phyloP scores from a whole-genome alignment of 2,329 filamentous ascomycete species.

The Scytalidium sp. region DNA sequence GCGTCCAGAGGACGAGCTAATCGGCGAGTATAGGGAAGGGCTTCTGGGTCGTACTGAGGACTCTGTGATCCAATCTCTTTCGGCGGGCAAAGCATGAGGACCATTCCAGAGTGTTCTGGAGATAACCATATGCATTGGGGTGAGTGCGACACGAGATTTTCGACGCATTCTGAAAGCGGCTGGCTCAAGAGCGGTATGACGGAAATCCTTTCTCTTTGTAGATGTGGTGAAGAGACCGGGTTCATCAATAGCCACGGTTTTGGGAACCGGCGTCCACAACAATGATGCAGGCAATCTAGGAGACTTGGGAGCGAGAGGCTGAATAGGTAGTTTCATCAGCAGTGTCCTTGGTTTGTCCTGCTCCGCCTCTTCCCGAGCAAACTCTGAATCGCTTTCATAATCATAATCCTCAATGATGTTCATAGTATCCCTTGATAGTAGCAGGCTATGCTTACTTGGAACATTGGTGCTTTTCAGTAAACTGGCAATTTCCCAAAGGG shows the following conservation, averaged over 20 bases:
- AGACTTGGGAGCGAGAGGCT: slow-evolving; percentile 12
- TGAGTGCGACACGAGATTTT: slow-evolving; percentile 13
- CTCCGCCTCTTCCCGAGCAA: slow-evolving; percentile 12
- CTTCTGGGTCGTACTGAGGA: slow-evolving; percentile 26
- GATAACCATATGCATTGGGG: slow-evolving; percentile 11
- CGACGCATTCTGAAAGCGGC: slow-evolving; percentile 20
- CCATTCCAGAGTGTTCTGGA: slow-evolving; percentile 24
- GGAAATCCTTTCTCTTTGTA: slow-evolving; percentile 11
- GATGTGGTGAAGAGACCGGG: slow-evolving; percentile 18
- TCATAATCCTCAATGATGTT: slow-evolving; percentile 10
- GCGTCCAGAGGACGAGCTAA: slow-evolving; percentile 22
- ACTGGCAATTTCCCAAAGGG: slow-evolving; percentile 62
- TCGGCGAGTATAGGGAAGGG: slow-evolving; percentile 24
- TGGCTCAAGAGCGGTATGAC: slow-evolving; percentile 16
- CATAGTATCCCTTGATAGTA: slow-evolving; percentile 29
- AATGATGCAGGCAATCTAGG: not conserved
- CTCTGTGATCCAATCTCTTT: slow-evolving; percentile 29
- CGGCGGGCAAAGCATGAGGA: slow-evolving; percentile 8
- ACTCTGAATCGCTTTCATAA: slow-evolving; percentile 14
- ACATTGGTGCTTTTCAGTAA: slow-evolving; percentile 51
- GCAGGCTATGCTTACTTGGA: slow-evolving; percentile 49
- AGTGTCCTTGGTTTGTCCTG: slow-evolving; percentile 4
- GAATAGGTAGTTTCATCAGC: slow-evolving; percentile 15
- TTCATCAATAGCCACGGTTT: not conserved
- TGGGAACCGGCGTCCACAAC: not conserved